Evolutionary conservation across 768 basidiomycete genomes (phyloP).

Genomic region (Boletus fagicola): DNA sequence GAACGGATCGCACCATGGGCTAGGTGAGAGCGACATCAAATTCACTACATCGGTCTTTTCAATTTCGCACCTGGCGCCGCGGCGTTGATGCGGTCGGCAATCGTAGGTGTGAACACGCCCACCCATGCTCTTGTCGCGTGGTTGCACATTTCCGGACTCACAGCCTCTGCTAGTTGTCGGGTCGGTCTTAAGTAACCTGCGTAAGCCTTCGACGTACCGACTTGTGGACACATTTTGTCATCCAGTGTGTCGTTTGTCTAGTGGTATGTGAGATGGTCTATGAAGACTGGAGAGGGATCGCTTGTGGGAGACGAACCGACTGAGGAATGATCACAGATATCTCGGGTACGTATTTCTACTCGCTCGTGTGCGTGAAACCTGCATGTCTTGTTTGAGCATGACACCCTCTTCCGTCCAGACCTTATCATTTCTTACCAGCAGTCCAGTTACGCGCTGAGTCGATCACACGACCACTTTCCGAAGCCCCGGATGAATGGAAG

Average conservation of each 20-base stretch:
- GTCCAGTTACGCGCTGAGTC: conserved; percentile 68
- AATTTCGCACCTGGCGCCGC: conserved; percentile 3
- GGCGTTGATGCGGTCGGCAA: conserved; percentile 55
- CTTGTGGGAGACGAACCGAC: conserved; percentile 36
- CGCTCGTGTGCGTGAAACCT: conserved; percentile 50
- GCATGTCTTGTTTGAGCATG: neutral
- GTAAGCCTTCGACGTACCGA: too few species aligned
- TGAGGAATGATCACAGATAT: conserved; percentile 58
- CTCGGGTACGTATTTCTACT: conserved; percentile 41
- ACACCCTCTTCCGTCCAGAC: neutral
- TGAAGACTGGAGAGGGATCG: neutral
- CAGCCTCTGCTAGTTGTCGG: too few species aligned
- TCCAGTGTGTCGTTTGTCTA: conserved; percentile 65
- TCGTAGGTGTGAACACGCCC: conserved; percentile 47
- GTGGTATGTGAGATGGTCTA: neutral
- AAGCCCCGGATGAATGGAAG: conserved; percentile 51
- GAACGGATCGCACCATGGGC: conserved; percentile 72
- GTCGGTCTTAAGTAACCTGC: too few species aligned
- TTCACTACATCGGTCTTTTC: too few species aligned
- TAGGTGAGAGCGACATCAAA: conserved; percentile 24
- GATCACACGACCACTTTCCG: conserved; percentile 53
- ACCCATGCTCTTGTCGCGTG: conserved; percentile 52
- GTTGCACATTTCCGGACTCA: too few species aligned
- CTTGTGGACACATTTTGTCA: conserved; percentile 59
- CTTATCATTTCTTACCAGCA: conserved; percentile 39